A percentile compares a stretch with the other conserved stretches of the same genome.
Evolutionary conservation across 2,329 filamentous ascomycete genomes (phyloP).

Genomic region (Epichloe sp.): DNA sequence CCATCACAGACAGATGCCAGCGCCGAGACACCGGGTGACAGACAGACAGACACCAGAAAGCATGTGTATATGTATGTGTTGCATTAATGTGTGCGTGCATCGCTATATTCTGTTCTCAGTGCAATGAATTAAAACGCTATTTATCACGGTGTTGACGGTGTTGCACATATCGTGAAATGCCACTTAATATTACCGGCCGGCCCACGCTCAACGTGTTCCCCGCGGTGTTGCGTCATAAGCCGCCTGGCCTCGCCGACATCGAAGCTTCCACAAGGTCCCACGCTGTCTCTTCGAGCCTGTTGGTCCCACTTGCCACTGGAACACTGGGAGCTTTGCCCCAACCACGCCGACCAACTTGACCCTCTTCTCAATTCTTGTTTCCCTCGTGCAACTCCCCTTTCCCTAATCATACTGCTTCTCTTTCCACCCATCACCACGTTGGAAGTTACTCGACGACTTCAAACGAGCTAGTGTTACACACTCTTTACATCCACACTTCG

Average conservation of each 20-base stretch:
- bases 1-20: no score
- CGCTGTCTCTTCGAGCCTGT: conserved; percentile 5
- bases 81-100: no score
- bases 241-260: neutral
- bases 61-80: no score
- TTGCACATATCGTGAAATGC: no score
- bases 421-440: neutral
- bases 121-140: no score
- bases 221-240: conserved; percentile 1
- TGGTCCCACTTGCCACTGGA: conserved; percentile 7
- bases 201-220: neutral
- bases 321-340: neutral
- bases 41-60: no score
- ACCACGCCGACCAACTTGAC: neutral
- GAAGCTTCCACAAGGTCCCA: conserved; percentile 23
- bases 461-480: neutral
- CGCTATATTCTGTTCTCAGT: no score
- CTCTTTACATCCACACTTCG: neutral
- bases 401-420: no score
- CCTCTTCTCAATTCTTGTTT: neutral
- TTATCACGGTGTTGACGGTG: no score
- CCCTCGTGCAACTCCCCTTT: no score
- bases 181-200: no score
- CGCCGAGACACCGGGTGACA: no score
- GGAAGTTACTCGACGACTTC: neutral